Conservation (phyloP, 2,329 filamentous ascomycete genomes). For the Calcarisporium arbuscula region DNA sequence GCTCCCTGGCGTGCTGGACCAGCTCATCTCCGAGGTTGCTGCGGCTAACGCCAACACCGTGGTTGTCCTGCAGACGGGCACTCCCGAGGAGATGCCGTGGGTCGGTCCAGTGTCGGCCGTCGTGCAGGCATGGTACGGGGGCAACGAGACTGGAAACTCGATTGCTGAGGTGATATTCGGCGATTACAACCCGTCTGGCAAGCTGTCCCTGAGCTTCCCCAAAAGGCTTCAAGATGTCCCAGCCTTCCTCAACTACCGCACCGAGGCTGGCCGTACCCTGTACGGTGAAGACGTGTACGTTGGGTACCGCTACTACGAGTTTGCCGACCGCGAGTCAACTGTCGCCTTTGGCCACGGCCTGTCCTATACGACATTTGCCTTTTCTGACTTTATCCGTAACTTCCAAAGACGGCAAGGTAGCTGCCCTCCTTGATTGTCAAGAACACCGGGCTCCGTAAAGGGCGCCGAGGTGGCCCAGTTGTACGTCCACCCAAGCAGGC, state of each 20-base stretch:
- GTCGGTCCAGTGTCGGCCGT: constrained; percentile 49
- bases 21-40: constrained; percentile 60
- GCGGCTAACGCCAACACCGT: constrained; percentile 62
- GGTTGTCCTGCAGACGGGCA: constrained; percentile 72
- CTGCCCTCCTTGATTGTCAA: constrained; percentile 46
- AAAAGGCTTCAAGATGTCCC: constrained; percentile 63
- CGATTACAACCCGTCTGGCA: constrained; percentile 66
- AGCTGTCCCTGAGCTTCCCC: constrained; percentile 70
- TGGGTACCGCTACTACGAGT: constrained; percentile 77
- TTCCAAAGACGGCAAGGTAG: constrained; percentile 39
- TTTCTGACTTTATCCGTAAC: constrained; percentile 43
- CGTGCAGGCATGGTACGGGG: constrained; percentile 77
- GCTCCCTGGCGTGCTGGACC: constrained; percentile 66
- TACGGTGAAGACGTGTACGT: constrained; percentile 79
- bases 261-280: constrained; percentile 63
- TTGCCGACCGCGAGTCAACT: constrained; percentile 54
- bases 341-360: constrained; percentile 79
- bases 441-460: constrained; percentile 51
- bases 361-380: constrained; percentile 65
- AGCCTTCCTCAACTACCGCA: constrained; percentile 66
- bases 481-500: constrained; percentile 47
- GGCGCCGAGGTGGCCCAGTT: constrained; percentile 54
- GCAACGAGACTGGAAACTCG: constrained; percentile 78
- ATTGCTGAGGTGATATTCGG: constrained; percentile 75
- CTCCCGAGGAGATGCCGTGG: constrained; percentile 69